Conservation (phyloP, 306 rosid genomes). For the Ammopiptanthus mongolicus region DNA sequence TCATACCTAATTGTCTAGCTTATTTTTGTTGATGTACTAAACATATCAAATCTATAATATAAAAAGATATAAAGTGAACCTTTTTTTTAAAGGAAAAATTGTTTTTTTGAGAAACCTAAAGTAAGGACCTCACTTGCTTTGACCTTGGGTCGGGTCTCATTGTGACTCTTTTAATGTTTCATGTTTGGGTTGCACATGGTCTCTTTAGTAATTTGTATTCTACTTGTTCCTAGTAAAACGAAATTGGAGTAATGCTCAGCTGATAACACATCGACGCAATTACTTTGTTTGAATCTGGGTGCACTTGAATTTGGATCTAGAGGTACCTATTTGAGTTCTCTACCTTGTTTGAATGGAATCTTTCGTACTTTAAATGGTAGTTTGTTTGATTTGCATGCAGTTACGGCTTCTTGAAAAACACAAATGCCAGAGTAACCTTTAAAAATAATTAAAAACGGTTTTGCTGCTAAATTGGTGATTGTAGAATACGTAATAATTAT, state of each 20-base stretch:
- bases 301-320: neutral
- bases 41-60: too few species aligned
- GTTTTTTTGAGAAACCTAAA: too few species aligned
- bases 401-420: neutral
- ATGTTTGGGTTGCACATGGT: neutral
- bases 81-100: too few species aligned
- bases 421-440: neutral
- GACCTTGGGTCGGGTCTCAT: too few species aligned
- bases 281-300: neutral
- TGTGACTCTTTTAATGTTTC: neutral
- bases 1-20: too few species aligned
- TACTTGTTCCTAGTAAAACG: neutral
- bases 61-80: too few species aligned
- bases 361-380: neutral
- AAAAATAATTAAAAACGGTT: neutral
- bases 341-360: constrained; percentile 1
- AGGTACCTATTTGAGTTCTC: neutral
- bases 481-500: neutral
- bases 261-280: neutral
- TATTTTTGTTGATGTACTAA: too few species aligned
- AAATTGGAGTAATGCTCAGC: neutral
- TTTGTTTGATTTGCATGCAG: neutral
- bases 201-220: neutral
- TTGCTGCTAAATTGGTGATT: neutral
- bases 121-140: too few species aligned